These are phyloP conservation scores for Terfezia boudieri DNA, from an alignment of 495 filamentous ascomycete species.

Conservation along the genomic window DNA sequence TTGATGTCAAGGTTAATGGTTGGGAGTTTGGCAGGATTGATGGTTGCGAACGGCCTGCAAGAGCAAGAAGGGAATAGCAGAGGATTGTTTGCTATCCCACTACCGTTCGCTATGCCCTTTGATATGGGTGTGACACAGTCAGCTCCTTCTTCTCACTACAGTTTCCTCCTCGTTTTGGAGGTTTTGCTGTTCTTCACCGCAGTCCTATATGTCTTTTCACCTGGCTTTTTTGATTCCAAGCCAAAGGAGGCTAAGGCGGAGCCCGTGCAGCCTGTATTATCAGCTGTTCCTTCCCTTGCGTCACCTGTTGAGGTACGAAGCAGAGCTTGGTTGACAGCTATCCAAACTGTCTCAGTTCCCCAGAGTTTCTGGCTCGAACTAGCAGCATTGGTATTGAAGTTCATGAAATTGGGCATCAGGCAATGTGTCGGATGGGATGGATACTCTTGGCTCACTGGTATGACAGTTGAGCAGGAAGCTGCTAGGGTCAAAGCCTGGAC, in stretches of 20 bases:
- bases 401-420: slow-evolving; percentile 54
- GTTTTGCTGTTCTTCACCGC: slow-evolving; percentile 39
- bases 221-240: slow-evolving; percentile 41
- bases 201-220: slow-evolving; percentile 43
- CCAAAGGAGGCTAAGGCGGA: slow-evolving; percentile 25
- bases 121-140: slow-evolving; percentile 4
- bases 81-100: slow-evolving; percentile 46
- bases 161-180: slow-evolving; percentile 27
- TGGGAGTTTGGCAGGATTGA: slow-evolving; percentile 70
- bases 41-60: slow-evolving; percentile 62
- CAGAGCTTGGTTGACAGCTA: slow-evolving; percentile 82
- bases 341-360: slow-evolving; percentile 88
- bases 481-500: slow-evolving; percentile 83
- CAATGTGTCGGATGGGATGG: slow-evolving; percentile 52
- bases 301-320: slow-evolving; percentile 69
- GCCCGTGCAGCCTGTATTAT: slow-evolving; percentile 21
- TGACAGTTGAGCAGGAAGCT: slow-evolving; percentile 64
- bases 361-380: slow-evolving; percentile 70
- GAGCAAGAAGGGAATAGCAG: slow-evolving; percentile 38
- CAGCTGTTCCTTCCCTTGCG: slow-evolving; percentile 43
- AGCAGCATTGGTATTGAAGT: slow-evolving; percentile 56
- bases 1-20: slow-evolving; percentile 63
- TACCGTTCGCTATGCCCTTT: slow-evolving; percentile 20
- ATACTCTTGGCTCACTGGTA: slow-evolving; percentile 56
- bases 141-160: slow-evolving; percentile 1